These are phyloP conservation scores for Rubroboletus pulcherrimus DNA, from an alignment of 768 basidiomycete genomes.

Conservation along the genomic window DNA sequence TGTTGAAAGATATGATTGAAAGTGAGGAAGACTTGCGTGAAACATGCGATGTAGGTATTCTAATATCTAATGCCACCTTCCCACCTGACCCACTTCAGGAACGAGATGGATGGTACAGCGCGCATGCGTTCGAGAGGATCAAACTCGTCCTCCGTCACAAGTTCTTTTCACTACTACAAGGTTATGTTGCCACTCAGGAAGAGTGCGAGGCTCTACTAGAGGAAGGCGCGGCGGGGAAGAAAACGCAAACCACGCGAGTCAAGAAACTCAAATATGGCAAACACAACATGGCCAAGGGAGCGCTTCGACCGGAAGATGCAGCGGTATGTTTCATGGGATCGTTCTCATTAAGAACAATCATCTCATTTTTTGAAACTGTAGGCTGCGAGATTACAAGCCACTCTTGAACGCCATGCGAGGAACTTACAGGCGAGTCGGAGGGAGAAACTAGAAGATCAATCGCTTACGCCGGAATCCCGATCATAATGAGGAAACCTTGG, in stretches of 20 bases:
- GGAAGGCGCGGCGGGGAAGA: slow-evolving; percentile 28
- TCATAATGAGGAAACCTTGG: slow-evolving; percentile 1
- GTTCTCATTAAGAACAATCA: background rate
- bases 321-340: slow-evolving; percentile 48
- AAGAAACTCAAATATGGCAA: slow-evolving; percentile 64
- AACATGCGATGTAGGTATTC: slow-evolving; percentile 62
- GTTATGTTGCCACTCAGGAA: slow-evolving; percentile 65
- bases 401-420: slow-evolving; percentile 46
- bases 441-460: slow-evolving; percentile 20
- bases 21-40: slow-evolving; percentile 66
- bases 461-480: slow-evolving; percentile 20
- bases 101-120: slow-evolving; percentile 87
- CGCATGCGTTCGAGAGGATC: slow-evolving; percentile 74
- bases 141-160: slow-evolving; percentile 83
- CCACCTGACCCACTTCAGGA: slow-evolving; percentile 41
- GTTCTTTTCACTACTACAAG: slow-evolving; percentile 73
- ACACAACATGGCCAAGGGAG: slow-evolving; percentile 88
- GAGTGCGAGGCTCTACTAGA: slow-evolving; percentile 66
- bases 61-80: background rate
- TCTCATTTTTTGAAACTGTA: slow-evolving; percentile 22
- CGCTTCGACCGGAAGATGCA: slow-evolving; percentile 76
- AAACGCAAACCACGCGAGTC: slow-evolving; percentile 37
- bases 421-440: slow-evolving; percentile 27
- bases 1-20: slow-evolving; percentile 78
- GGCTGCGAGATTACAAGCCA: slow-evolving; percentile 68